These are phyloP conservation scores for Aspergillus transmontanensis DNA, from an alignment of 2,329 filamentous ascomycete species.

Conservation along the genomic window DNA sequence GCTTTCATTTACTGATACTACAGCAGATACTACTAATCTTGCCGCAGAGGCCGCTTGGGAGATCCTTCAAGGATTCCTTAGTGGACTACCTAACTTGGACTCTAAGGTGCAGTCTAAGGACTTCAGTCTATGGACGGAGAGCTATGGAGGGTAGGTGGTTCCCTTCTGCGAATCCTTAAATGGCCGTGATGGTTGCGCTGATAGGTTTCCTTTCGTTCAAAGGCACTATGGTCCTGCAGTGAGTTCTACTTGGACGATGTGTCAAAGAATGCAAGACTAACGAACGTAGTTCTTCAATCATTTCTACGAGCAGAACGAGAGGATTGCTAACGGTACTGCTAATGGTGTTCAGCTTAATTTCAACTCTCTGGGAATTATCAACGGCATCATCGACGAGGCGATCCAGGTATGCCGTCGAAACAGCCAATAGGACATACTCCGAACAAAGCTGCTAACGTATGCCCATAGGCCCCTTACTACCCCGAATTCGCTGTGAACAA, in stretches of 20 bases:
- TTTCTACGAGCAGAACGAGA: constrained; percentile 60
- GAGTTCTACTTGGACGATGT: constrained; percentile 9
- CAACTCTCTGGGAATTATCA: constrained; percentile 58
- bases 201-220: constrained; percentile 17
- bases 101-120: constrained; percentile 53
- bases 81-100: constrained; percentile 52
- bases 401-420: constrained; percentile 43
- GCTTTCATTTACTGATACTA: not conserved
- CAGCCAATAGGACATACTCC: not conserved
- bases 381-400: constrained; percentile 58
- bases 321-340: constrained; percentile 53
- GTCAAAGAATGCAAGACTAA: constrained; percentile 16
- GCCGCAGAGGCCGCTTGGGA: constrained; percentile 60
- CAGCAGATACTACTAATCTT: constrained; percentile 56
- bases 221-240: constrained; percentile 55
- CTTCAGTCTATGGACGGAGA: constrained; percentile 64
- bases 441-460: not conserved
- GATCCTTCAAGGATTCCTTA: constrained; percentile 58
- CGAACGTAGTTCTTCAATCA: constrained; percentile 54
- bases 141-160: constrained; percentile 47
- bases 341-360: constrained; percentile 56
- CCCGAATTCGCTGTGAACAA: constrained; percentile 58
- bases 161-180: not conserved
- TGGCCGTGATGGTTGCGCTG: not conserved
- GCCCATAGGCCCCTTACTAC: constrained; percentile 43